phyloP scores from a whole-genome alignment of 768 basidiomycete species.

The Panaeolus papilionaceus region DNA sequence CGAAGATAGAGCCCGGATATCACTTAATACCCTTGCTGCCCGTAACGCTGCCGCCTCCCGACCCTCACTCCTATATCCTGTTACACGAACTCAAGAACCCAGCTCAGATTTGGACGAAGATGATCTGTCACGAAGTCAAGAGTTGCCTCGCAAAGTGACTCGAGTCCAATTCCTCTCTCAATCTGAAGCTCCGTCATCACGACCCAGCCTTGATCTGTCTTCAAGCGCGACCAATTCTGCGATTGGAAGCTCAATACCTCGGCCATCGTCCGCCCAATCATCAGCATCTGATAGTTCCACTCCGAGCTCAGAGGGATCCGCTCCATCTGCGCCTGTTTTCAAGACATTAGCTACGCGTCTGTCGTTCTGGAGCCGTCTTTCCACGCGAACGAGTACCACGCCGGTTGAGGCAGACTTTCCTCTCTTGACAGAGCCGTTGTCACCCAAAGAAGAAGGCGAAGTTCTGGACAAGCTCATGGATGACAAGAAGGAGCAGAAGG shows the following conservation, averaged over 20 bases:
- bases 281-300: constrained; percentile 61
- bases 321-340: constrained; percentile 56
- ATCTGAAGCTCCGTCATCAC: constrained; percentile 37
- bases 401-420: constrained; percentile 24
- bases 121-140: constrained; percentile 15
- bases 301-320: constrained; percentile 54
- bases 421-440: constrained; percentile 30
- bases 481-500: constrained; percentile 52
- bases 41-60: constrained; percentile 51
- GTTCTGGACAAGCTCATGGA: constrained; percentile 52
- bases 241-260: constrained; percentile 30
- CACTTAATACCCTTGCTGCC: constrained; percentile 58
- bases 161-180: constrained; percentile 60
- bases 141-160: constrained; percentile 25
- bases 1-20: constrained; percentile 63
- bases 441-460: constrained; percentile 39
- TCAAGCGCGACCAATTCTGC: constrained; percentile 20
- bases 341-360: constrained; percentile 69
- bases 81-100: constrained; percentile 19
- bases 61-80: constrained; percentile 49
- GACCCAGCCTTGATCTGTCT: constrained; percentile 30
- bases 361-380: constrained; percentile 77
- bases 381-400: constrained; percentile 46
- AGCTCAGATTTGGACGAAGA: constrained; percentile 27
- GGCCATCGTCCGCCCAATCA: constrained; percentile 48